Conservation (phyloP, 257 asterid genomes). For the Gardenia jasminoides region DNA sequence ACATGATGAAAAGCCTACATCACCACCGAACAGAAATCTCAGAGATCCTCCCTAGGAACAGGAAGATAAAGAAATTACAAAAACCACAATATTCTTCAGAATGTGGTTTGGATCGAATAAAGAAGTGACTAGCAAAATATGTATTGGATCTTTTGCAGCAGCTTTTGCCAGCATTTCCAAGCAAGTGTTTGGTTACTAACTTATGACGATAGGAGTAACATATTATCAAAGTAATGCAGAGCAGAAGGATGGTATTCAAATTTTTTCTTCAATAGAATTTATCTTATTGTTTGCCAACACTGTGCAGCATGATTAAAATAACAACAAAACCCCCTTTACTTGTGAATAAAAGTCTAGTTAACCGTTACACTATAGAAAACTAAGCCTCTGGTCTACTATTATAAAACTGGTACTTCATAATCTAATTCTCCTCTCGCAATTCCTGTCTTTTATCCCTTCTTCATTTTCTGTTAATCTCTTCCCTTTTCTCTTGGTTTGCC, state of each 20-base stretch:
- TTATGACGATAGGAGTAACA: conserved; percentile 83
- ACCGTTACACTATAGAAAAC: no score
- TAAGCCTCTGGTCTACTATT: no score
- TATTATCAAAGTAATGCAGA: conserved; percentile 48
- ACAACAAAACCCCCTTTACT: no score
- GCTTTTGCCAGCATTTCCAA: conserved; percentile 78
- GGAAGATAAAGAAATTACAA: conserved; percentile 30
- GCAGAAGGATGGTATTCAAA: conserved; percentile 48
- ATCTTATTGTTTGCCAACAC: conserved; percentile 69
- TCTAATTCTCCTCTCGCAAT: no score
- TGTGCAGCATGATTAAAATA: conserved; percentile 44
- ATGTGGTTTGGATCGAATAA: conserved; percentile 62
- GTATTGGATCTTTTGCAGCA: conserved; percentile 62
- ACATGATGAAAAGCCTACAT: conserved; percentile 30
- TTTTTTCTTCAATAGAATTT: conserved; percentile 60
- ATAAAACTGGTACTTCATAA: no score
- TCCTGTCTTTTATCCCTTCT: no score
- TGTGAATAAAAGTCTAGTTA: no score
- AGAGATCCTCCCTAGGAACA: conserved; percentile 28
- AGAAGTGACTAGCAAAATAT: conserved; percentile 45
- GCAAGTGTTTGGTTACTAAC: conserved; percentile 75
- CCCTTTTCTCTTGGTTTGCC: no score
- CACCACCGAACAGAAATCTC: conserved; percentile 30
- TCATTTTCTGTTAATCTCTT: no score
- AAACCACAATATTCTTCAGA: conserved; percentile 55